Conservation (phyloP, 1,284 basidiomycete genomes). For the Vanrija sp. region DNA sequence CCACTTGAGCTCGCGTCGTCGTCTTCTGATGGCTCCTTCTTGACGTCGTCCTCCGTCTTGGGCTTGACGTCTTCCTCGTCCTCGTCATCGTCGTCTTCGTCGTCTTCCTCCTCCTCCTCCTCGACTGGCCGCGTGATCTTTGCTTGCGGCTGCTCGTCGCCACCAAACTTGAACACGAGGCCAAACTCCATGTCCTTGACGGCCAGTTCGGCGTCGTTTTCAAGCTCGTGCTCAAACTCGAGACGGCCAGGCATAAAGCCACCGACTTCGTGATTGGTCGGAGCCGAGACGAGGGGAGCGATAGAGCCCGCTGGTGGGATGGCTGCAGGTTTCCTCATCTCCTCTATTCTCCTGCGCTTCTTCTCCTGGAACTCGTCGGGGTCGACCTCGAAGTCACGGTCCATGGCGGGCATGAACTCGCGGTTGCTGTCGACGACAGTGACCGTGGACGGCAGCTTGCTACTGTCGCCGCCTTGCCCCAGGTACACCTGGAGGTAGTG, state of each 20-base stretch:
- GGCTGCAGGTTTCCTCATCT: constrained; percentile 51
- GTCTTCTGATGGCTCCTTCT: constrained; percentile 11
- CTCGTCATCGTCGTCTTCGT: constrained; percentile 31
- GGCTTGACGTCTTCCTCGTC: constrained; percentile 22
- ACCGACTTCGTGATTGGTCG: constrained; percentile 88
- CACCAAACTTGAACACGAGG: constrained; percentile 75
- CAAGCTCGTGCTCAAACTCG: constrained; percentile 95
- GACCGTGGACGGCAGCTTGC: constrained; percentile 6
- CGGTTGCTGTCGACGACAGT: constrained; percentile 9
- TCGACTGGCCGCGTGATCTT: constrained; percentile 30
- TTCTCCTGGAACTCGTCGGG: constrained; percentile 77
- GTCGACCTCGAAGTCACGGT: constrained; percentile 66
- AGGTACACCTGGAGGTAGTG: constrained; percentile 86
- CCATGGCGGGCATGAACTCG: constrained; percentile 61
- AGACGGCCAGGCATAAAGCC: constrained; percentile 93
- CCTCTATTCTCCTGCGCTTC: constrained; percentile 78
- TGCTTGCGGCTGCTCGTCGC: constrained; percentile 66
- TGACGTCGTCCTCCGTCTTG: constrained; percentile 15
- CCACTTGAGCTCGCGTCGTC: constrained; percentile 48
- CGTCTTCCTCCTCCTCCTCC: constrained; percentile 35
- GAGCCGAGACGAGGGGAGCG: constrained; percentile 84
- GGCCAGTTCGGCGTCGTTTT: constrained; percentile 91
- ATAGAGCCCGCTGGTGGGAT: constrained; percentile 42
- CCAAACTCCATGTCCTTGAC: constrained; percentile 98
- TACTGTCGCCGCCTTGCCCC: constrained; percentile 33